Evolutionary conservation across 768 basidiomycete species (phyloP).

Genomic region (Boletellus emodensis): DNA sequence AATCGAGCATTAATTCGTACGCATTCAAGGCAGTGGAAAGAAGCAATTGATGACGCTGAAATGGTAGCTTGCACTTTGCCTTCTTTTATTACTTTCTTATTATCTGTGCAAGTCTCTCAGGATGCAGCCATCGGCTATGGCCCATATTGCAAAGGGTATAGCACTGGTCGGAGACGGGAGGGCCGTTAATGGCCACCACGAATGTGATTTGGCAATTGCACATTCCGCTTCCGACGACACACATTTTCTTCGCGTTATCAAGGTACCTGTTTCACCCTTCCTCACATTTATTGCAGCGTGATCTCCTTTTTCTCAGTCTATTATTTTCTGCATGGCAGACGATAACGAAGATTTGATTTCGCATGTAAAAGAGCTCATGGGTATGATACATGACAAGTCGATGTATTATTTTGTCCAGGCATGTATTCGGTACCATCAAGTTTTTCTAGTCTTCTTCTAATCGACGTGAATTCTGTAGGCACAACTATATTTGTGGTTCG

Average conservation of each 20-base stretch:
- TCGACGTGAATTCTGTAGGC: not conserved
- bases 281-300: too few species aligned
- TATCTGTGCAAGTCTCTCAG: conserved; percentile 1
- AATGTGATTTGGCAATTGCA: conserved; percentile 3
- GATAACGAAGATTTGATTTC: conserved; percentile 1
- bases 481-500: conserved; percentile 3
- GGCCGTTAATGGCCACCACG: not conserved
- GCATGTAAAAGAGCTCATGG: not conserved
- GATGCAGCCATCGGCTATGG: conserved; percentile 4
- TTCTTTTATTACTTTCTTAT: not conserved
- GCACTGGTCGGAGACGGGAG: conserved; percentile 3
- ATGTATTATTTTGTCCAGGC: conserved; percentile 2
- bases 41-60: conserved; percentile 3
- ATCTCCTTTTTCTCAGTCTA: not conserved
- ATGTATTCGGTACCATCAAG: not conserved
- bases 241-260: conserved; percentile 4
- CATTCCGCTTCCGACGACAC: not conserved
- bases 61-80: not conserved
- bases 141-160: conserved; percentile 5
- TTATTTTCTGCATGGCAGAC: not conserved
- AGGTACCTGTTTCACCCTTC: not conserved
- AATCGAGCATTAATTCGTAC: conserved; percentile 3
- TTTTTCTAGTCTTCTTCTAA: not conserved
- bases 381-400: not conserved
- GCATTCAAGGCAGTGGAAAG: not conserved